phyloP scores from a whole-genome alignment of 2,329 filamentous ascomycete genomes.

The Tolypocladium cylindrosporum region DNA sequence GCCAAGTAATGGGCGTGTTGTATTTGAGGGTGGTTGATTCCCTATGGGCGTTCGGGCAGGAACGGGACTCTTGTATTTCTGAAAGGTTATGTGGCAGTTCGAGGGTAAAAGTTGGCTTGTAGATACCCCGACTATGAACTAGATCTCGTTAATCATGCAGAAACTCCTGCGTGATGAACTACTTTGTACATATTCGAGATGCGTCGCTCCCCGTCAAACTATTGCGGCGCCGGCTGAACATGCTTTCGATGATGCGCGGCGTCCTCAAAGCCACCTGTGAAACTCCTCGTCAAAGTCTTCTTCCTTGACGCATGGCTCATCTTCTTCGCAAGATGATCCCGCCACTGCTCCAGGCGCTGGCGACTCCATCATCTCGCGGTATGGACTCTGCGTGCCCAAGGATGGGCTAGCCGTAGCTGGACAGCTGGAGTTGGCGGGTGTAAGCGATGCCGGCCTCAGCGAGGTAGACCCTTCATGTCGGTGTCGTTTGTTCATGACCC shows the following conservation, averaged over 20 bases:
- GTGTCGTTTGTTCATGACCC: conserved; percentile 5
- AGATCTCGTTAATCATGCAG: conserved; percentile 3
- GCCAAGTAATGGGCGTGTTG: conserved; percentile 41
- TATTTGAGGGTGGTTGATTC: conserved; percentile 10
- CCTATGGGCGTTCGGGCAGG: conserved; percentile 19
- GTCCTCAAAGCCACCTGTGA: not conserved
- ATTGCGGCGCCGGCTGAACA: not conserved
- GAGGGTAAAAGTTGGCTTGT: conserved; percentile 13
- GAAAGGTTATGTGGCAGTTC: conserved; percentile 4
- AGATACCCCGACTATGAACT: conserved; percentile 20
- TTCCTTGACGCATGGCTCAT: too few species aligned
- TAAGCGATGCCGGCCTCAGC: not conserved
- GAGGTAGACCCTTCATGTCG: not conserved
- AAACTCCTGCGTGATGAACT: not conserved
- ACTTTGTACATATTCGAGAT: not conserved
- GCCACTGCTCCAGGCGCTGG: not conserved
- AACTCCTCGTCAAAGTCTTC: not conserved
- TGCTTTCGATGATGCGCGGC: not conserved
- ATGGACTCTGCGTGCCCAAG: not conserved
- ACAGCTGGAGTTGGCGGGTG: not conserved
- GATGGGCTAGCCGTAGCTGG: not conserved
- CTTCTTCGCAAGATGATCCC: not conserved
- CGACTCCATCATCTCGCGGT: not conserved
- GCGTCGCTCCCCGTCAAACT: not conserved
- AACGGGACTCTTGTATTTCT: not conserved